Percentiles rank a stretch among this genome's conserved stretches.
Conservation (phyloP, 805 yeast species). For the Candida maris region DNA sequence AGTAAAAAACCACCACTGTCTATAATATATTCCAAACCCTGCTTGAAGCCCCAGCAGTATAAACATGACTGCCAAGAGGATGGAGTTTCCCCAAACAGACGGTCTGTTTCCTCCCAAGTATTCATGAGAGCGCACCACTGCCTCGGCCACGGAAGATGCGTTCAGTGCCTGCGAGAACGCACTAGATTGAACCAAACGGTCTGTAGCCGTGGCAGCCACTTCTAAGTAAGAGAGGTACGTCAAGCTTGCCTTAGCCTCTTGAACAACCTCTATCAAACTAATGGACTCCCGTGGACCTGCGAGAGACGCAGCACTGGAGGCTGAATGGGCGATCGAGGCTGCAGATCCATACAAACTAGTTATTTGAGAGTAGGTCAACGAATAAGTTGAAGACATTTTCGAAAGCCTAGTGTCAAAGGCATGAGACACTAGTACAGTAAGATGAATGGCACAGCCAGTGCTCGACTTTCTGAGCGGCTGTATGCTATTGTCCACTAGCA, state of each 20-base stretch:
- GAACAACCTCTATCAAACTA: neutral
- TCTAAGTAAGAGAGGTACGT: neutral
- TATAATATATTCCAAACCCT: conserved; percentile 37
- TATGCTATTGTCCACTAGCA: too few relatives aligned
- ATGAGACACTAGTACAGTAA: too few relatives aligned
- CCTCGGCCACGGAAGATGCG: conserved; percentile 21
- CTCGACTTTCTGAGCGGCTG: too few relatives aligned
- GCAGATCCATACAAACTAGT: conserved; percentile 2
- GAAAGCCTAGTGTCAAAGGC: too few relatives aligned
- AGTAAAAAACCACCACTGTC: conserved; percentile 59
- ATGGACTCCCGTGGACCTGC: neutral
- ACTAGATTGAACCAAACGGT: neutral
- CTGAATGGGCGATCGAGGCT: neutral
- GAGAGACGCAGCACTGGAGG: neutral
- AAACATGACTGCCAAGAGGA: conserved; percentile 51
- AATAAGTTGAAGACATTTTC: neutral
- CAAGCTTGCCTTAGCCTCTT: conserved; percentile 1
- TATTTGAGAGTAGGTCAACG: neutral
- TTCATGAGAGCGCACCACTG: conserved; percentile 16
- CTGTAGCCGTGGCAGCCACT: conserved; percentile 4
- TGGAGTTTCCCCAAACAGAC: conserved; percentile 48
- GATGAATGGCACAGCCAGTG: too few relatives aligned
- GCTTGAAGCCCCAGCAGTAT: conserved; percentile 40
- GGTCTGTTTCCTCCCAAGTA: conserved; percentile 38
- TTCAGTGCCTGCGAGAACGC: conserved; percentile 2